Conservation (phyloP, 1,284 basidiomycete genomes). For the Boletus semigastroideus region DNA sequence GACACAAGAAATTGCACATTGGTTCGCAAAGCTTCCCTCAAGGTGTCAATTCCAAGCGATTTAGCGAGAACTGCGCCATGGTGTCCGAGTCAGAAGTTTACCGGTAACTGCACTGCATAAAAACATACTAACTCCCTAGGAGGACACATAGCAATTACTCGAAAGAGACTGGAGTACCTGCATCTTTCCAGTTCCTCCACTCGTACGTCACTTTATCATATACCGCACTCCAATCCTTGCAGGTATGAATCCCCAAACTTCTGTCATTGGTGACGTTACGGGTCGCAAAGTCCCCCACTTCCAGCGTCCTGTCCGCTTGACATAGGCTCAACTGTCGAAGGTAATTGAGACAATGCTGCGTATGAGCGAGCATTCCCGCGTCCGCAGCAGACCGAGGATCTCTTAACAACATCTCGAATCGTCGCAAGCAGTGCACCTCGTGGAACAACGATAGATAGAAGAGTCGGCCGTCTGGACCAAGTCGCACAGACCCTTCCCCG, state of each 20-base stretch:
- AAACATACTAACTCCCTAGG: too few species aligned
- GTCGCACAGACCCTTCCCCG: not conserved
- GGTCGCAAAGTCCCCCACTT: not conserved
- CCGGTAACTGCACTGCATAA: too few species aligned
- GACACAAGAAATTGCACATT: too few species aligned
- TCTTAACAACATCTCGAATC: not conserved
- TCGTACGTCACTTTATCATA: slow-evolving; percentile 9
- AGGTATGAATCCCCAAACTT: not conserved
- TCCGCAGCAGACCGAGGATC: not conserved
- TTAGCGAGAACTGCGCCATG: too few species aligned
- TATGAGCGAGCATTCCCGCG: not conserved
- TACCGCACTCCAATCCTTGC: slow-evolving; percentile 1
- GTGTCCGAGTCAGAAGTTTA: too few species aligned
- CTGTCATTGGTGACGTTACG: slow-evolving; percentile 1
- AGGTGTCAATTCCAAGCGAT: too few species aligned
- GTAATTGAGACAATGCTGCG: slow-evolving; percentile 6
- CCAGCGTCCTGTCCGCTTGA: slow-evolving; percentile 3
- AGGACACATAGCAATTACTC: too few species aligned
- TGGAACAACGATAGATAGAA: slow-evolving; percentile 3
- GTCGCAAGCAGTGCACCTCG: slow-evolving; percentile 2
- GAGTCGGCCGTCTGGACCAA: not conserved
- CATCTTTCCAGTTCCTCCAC: not conserved
- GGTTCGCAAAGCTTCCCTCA: too few species aligned
- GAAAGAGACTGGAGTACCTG: not conserved
- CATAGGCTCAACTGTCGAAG: slow-evolving; percentile 6